Evolutionary conservation across 768 basidiomycete species (phyloP), one percentile per base, ranked within the genome.

Genomic region (Boletus tomentosulus): DNA sequence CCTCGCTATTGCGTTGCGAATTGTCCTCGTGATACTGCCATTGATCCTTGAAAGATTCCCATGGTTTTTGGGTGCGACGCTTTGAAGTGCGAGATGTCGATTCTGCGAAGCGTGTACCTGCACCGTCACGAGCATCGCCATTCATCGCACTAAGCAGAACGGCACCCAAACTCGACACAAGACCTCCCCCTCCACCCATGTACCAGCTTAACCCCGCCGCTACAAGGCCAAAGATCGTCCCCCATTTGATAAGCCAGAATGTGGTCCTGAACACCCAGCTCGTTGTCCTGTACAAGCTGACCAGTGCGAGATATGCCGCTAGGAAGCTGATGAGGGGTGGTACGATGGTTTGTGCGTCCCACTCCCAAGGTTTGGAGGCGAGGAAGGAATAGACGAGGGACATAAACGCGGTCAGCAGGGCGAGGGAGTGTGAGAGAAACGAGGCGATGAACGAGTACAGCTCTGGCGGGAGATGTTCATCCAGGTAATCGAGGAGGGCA

Each of bases 181-280:
- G 35, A 31, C 74, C 74, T 47, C 54, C 55, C 33, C 64, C 68
- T 25, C 57, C 60, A 6, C 68, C 77, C 66, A 81, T 68, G 46
- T 81, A 69, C 78, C 81, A 89, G 10, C 82, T 83, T 15, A 71
- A 65, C 8, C 74, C 76, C 6, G 78, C 84, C n/a, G 79, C 76
- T 8, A 85, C 61, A 2, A 75, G 68, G 12, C 75, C 78, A 9
- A 89, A 55, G 45, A 92, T 71, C 11, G 75, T 71, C 24, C 85
- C 86, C 89, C 89, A 92, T 70, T 92, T 92, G 62, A 87, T 66
- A 62, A 89, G 78, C 76, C 80, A 89, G 58, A 89, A 67, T 27
- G 71, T 73, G 33, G 80, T 81, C 55, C 86, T 79, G 57, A 91
- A 70, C 61, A 87, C 75, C 84, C 86, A 91, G 24, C 77, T 78